Evolutionary conservation across 306 rosid genomes (phyloP).

Genomic region (Prosopis cineraria): DNA sequence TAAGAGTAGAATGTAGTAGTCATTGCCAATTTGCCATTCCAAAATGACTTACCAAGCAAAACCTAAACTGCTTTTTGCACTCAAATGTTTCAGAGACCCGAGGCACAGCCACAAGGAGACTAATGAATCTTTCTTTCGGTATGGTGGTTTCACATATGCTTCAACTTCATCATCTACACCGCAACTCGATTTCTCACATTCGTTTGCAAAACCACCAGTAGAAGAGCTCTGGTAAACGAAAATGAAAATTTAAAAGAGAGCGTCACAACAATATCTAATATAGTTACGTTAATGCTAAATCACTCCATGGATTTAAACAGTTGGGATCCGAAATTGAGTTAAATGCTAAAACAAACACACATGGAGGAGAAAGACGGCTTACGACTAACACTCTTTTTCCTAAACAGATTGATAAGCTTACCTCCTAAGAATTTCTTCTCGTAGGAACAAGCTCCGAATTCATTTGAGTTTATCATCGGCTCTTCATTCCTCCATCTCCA

Average conservation of each 20-base stretch:
- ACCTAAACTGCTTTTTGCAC: constrained; percentile 36
- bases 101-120: neutral
- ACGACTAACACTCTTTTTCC: neutral
- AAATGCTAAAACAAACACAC: neutral
- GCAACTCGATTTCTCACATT: constrained; percentile 12
- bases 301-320: neutral
- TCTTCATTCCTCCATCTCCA: constrained; percentile 7
- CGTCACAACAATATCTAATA: neutral
- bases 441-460: neutral
- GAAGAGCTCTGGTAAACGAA: neutral
- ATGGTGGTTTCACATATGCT: neutral
- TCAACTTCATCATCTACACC: neutral
- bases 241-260: neutral
- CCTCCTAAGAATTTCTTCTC: neutral
- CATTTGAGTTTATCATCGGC: neutral
- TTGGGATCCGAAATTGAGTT: constrained; percentile 30
- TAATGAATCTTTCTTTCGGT: constrained; percentile 5
- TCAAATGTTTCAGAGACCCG: neutral
- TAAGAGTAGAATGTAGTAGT: constrained; percentile 32
- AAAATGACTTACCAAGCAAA: constrained; percentile 71
- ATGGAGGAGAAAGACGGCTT: neutral
- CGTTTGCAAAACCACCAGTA: neutral
- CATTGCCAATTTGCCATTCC: constrained; percentile 62
- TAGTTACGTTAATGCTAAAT: neutral
- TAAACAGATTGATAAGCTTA: neutral